These are phyloP conservation scores for Vaucheria bursata DNA, from an alignment of 352 stramenopile genomes.

Conservation along the genomic window DNA sequence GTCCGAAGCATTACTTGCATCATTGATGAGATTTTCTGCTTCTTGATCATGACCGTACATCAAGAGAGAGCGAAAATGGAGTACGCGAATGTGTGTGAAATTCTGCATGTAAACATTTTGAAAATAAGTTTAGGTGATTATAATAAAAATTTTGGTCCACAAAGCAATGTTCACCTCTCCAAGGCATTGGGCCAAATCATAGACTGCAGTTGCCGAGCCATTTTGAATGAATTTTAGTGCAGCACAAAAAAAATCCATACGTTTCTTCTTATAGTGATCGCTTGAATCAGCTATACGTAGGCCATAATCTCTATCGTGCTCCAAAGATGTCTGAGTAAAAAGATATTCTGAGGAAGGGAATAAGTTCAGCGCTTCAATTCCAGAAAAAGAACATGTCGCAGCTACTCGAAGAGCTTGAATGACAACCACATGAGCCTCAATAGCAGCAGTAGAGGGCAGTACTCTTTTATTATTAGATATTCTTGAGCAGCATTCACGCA, in stretches of 20 bases:
- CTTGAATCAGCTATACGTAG: background rate
- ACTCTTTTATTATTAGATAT: background rate
- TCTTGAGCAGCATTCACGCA: conserved; percentile 18
- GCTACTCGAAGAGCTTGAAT: background rate
- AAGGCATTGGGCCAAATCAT: background rate
- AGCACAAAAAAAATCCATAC: background rate
- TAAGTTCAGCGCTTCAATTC: background rate
- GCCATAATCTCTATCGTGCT: background rate
- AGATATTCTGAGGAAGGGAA: background rate
- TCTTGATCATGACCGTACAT: background rate
- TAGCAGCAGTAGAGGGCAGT: background rate
- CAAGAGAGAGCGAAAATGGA: background rate
- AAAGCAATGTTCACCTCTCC: background rate
- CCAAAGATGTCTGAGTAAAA: background rate
- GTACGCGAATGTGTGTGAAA: background rate
- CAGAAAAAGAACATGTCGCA: background rate
- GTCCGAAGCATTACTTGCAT: background rate
- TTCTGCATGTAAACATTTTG: background rate
- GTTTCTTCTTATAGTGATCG: background rate
- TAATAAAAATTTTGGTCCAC: background rate
- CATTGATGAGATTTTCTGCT: background rate
- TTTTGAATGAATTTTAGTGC: background rate
- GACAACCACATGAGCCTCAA: background rate
- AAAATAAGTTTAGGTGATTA: background rate
- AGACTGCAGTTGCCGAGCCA: background rate